Evolutionary conservation across 148 eudicot species (phyloP).

Genomic region (Dianthus caryophyllus): DNA sequence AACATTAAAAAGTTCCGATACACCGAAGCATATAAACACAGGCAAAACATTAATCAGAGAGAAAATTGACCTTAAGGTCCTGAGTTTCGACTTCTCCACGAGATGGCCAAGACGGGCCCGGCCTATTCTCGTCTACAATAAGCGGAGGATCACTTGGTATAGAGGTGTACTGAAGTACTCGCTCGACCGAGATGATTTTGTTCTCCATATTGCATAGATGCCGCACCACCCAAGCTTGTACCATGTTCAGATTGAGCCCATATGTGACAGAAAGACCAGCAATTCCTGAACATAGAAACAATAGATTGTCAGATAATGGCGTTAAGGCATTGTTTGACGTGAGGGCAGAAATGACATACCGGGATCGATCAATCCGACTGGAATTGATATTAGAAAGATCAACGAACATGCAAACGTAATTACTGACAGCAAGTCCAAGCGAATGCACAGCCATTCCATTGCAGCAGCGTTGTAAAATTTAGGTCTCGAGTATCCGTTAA

Average conservation of each 20-base stretch:
- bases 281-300: constrained; percentile 30
- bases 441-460: constrained; percentile 52
- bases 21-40: too few species aligned
- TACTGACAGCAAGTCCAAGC: constrained; percentile 47
- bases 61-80: constrained; percentile 37
- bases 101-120: constrained; percentile 44
- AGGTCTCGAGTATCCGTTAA: constrained; percentile 40
- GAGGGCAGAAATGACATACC: constrained; percentile 25
- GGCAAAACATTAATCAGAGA: too few species aligned
- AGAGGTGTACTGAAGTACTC: constrained; percentile 49
- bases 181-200: constrained; percentile 58
- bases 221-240: constrained; percentile 41
- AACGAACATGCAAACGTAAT: constrained; percentile 44
- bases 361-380: constrained; percentile 42
- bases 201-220: constrained; percentile 45
- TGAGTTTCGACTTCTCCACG: constrained; percentile 38
- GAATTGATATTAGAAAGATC: constrained; percentile 48
- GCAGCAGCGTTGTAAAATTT: constrained; percentile 37
- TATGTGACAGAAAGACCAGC: constrained; percentile 62
- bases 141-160: constrained; percentile 56
- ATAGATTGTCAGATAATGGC: background rate
- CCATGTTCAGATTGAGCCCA: constrained; percentile 44
- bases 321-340: too few species aligned
- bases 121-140: constrained; percentile 40
- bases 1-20: background rate